Evolutionary conservation across 2,329 filamentous ascomycete genomes (phyloP).

Genomic region (Scedosporium boydii): DNA sequence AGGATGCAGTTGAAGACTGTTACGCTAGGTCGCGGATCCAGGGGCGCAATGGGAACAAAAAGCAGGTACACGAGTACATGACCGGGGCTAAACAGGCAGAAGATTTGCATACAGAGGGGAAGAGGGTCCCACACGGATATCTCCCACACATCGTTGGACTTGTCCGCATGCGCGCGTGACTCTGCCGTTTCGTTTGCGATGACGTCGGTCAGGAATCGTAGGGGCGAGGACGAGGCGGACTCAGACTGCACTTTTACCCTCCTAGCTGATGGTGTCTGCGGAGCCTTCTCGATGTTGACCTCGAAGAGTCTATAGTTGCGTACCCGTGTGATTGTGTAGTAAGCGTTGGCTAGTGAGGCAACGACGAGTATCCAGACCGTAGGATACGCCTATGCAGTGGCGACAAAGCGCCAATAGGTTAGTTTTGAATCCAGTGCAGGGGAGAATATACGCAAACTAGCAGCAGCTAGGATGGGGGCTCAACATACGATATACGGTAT

Average conservation of each 20-base stretch:
- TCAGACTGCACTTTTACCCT: slow-evolving; percentile 84
- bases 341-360: slow-evolving; percentile 64
- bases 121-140: slow-evolving; percentile 88
- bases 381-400: slow-evolving; percentile 54
- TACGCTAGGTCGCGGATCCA: slow-evolving; percentile 75
- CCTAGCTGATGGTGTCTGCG: slow-evolving; percentile 74
- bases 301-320: slow-evolving; percentile 90
- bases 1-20: slow-evolving; percentile 77
- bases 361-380: slow-evolving; percentile 60
- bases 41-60: slow-evolving; percentile 66
- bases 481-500: slow-evolving; percentile 43
- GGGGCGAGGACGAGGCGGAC: slow-evolving; percentile 65
- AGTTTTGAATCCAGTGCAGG: background rate
- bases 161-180: slow-evolving; percentile 74
- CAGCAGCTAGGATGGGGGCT: background rate
- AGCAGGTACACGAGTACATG: slow-evolving; percentile 88
- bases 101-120: slow-evolving; percentile 69
- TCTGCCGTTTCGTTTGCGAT: slow-evolving; percentile 64
- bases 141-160: slow-evolving; percentile 86
- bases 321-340: slow-evolving; percentile 72
- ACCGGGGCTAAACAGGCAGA: slow-evolving; percentile 86
- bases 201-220: slow-evolving; percentile 62
- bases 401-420: background rate
- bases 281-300: slow-evolving; percentile 64
- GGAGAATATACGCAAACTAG: background rate